Base-by-base conservation (phyloP, 352 stramenopile genomes). In the Pythium guiyangense region DNA sequence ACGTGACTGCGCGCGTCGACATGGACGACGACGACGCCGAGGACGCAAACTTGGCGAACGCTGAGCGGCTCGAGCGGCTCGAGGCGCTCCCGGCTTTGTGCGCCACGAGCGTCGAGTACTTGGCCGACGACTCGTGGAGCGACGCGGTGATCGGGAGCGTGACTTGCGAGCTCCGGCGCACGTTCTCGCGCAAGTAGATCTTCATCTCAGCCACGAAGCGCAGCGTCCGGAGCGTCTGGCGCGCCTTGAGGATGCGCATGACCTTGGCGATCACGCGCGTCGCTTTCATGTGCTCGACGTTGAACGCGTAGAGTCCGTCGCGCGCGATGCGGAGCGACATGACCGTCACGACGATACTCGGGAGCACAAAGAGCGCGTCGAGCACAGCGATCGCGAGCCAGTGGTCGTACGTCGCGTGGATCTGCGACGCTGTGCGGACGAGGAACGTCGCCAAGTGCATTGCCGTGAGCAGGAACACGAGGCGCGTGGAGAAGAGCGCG, bases 181-280 rank as follows among this genome's bases (percentile, higher is more conserved):
- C 72, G 35, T 68, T 83, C 60, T 88, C 80, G 8, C 60, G 66
- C 25, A 91, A 60, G 48, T 91, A 86, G 26, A 91, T 76, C 63
- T 91, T 91, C 76, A 89, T 88, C 58, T 91, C 80, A 6, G 80
- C 80, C 2, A 91, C 66, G 31, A 88, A 91, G 2, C 78, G 80
- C n/a, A 91, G 66, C 6, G 77, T 91, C 25, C 80, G 74, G 37
- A 91, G 62, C 31, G 80, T 91, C 49, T 86, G 77, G 22, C 76
- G 70, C n/a, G 78, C 80, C 37, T 79, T 80, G 11, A 89, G 47
- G 15, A 83, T 64, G 4, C 80, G 78, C 52, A 82, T 79, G 31
- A 91, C 78, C 60, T 85, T 81, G 10, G 69, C 65, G 26, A 91
- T 82, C n/a, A 86, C 70, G 31, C 71, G 73, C 20, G 74, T 71